Base-by-base conservation (phyloP, 2,329 filamentous ascomycete species). In the Pseudovirgaria hyperparasitica region DNA sequence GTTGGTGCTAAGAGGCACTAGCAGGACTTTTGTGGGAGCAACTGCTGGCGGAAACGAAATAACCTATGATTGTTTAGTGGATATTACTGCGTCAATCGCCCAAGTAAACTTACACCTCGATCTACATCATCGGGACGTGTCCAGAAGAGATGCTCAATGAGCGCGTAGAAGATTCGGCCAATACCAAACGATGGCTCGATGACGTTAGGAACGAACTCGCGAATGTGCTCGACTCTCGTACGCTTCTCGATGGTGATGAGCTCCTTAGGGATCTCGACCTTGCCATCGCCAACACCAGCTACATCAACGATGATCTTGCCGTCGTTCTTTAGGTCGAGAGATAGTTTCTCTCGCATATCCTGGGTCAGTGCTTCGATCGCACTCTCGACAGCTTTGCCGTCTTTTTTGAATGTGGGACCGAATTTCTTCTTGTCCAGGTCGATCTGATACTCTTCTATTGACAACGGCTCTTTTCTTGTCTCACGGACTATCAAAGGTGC, bases 101-200 rank as follows among this genome's bases (percentile, higher is more conserved):
- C 25, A 29, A 18, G 19, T 26, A 31, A 30, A 73, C 79, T 68
- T 75, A 87, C 84, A 57, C 80, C 79, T 52, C 86, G 81, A 28
- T 84, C 77, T 54, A 90, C 85, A 40, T 87, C 81, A 36, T 71
- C 76, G 39, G 75, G 76, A 38, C 90, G 80, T 28, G 76, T 82
- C 87, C 90, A 98, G 70, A 86, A 98, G 52, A 72, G 76, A 60
- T 98, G 90, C 63, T 98, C 90, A 50, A 92, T 80, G 45, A 98
- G 63, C 34, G 80, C 76, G 64, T 93, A 92, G 28, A 92, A 59
- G 36, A 92, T 92, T 43, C 87, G 75, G 33, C 87, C 90, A 47
- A 96, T 92, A 65, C 87, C 87, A 46, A 96, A 98, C 1, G 87
- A 96, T 2, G 87, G 90, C 62, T 98, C 90, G 42, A 96, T 86